A percentile compares a stretch with the other conserved stretches of the same genome.
These are phyloP conservation scores for Salix suchowensis DNA, from an alignment of 345 rosid genomes.

Conservation along the genomic window DNA sequence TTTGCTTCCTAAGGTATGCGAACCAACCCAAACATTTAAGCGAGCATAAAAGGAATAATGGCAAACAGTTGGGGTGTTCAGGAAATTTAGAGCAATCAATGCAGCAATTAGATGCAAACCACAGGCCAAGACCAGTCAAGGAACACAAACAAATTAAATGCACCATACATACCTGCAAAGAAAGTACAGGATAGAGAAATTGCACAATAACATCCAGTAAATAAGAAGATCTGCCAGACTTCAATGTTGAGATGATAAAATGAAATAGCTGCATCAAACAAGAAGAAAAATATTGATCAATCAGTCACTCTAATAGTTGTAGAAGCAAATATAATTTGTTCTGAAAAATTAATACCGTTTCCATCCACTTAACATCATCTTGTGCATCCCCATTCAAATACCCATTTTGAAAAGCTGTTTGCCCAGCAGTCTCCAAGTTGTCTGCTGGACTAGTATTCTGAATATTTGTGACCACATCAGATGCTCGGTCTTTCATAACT, in stretches of 20 bases:
- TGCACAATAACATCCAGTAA: constrained; percentile 72
- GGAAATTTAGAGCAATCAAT: constrained; percentile 2
- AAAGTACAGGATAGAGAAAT: constrained; percentile 78
- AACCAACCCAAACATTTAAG: neutral
- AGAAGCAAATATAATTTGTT: neutral
- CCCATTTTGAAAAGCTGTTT: constrained; percentile 42
- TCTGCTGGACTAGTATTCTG: constrained; percentile 65
- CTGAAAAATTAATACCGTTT: constrained; percentile 57
- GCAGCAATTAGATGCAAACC: neutral
- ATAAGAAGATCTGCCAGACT: constrained; percentile 92
- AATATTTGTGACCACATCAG: constrained; percentile 64
- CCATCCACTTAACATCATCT: constrained; percentile 97
- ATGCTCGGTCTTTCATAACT: constrained; percentile 57
- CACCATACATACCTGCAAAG: constrained; percentile 65
- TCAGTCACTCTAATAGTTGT: constrained; percentile 3
- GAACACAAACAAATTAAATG: neutral
- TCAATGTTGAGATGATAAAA: constrained; percentile 76
- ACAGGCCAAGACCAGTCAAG: neutral
- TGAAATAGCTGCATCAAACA: constrained; percentile 61
- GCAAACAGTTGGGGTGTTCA: too few species aligned
- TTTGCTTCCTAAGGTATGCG: neutral
- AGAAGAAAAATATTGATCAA: constrained; percentile 8
- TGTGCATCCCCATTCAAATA: constrained; percentile 49
- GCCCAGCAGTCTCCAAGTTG: constrained; percentile 41
- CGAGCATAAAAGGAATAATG: neutral